Evolutionary conservation across 805 yeast species (phyloP), one percentile per base, ranked within the genome.

Genomic region (Candida maesae): DNA sequence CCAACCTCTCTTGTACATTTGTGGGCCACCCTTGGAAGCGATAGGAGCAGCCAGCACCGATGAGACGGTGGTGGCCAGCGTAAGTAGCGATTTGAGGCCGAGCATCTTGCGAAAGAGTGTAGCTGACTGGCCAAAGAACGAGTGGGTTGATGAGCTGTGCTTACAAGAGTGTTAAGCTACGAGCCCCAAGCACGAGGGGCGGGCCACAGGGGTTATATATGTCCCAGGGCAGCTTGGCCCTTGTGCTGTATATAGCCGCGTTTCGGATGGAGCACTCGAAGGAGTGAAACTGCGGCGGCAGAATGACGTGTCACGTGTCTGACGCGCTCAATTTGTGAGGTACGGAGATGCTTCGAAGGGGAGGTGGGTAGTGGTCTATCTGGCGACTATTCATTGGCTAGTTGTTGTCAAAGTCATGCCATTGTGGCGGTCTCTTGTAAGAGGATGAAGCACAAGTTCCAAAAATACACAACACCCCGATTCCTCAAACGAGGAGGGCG

Each of bases 11-110:
- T 46, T 52, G 31, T 48, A 46, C 35, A 55, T 42, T 37, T 53
- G 60, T 4, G 43, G 23, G n/a, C 57, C 56, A 47, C 51, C 56
- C 11, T 44, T 38, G 5, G 53, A 52, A 3, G 53, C 42, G 65
- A 70, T 38, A 11, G 58, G 58, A 12, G 38, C 25, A 4, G 51
- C 44, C 4, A 50, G 14, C 5, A 36, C 46, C 12, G 38, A 25
- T 14, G 29, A n/a, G 5, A 26, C 27, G 16, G 41, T 30, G 11
- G 38, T 24, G 3, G 41, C 38, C 5, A 33, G 23, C 5, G 41
- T 24, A 19, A 41, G 8, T 5, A 41, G 41, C 3, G 38, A 20
- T 12, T 30, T 41, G 29, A 41, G 4, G 32, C 35, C 32, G 21
- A 41, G 15, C 44, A 41, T 41, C 13, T 28, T 13, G 10, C 6